A percentile compares a stretch with the other conserved stretches of the same genome.
Evolutionary conservation across 2,329 filamentous ascomycete species (phyloP).

Genomic region (Ophiostoma angusticollis): DNA sequence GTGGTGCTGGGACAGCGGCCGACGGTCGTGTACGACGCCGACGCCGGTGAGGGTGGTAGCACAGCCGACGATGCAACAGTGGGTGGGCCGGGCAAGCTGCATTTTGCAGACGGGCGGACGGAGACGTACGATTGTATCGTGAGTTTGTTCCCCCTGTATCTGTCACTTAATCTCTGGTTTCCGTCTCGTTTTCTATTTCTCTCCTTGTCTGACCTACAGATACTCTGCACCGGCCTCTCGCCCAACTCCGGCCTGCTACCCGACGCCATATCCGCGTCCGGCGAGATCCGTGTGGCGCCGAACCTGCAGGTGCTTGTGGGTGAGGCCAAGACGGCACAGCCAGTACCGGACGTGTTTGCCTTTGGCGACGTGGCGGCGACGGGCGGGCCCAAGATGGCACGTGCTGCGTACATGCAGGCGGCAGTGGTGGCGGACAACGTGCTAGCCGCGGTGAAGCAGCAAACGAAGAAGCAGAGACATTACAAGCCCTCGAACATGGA

Average conservation of each 20-base stretch:
- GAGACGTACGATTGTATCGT: conserved; percentile 26
- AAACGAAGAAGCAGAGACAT: not conserved
- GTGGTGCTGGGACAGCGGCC: conserved; percentile 40
- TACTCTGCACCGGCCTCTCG: conserved; percentile 46
- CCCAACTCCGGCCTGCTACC: conserved; percentile 41
- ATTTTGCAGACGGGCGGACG: conserved; percentile 25
- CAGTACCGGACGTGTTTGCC: conserved; percentile 41
- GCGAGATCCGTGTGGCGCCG: conserved; percentile 39
- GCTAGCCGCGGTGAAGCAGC: not conserved
- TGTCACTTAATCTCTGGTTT: too few relatives aligned
- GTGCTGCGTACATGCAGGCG: conserved; percentile 43
- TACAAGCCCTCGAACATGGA: conserved; percentile 7
- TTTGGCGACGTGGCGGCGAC: conserved; percentile 51
- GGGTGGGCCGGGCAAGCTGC: conserved; percentile 28
- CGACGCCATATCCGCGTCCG: conserved; percentile 29
- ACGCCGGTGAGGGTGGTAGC: conserved; percentile 5
- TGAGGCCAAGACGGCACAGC: not conserved
- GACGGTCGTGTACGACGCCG: conserved; percentile 24
- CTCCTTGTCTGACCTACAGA: conserved; percentile 22
- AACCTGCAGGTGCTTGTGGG: conserved; percentile 44
- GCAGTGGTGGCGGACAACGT: conserved; percentile 42
- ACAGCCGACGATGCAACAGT: not conserved
- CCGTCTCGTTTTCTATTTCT: not conserved
- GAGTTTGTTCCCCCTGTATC: not conserved
- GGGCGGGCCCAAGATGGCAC: conserved; percentile 36